phyloP scores from a whole-genome alignment of 202 grass and related monocot genomes.

The Zizania palustris region DNA sequence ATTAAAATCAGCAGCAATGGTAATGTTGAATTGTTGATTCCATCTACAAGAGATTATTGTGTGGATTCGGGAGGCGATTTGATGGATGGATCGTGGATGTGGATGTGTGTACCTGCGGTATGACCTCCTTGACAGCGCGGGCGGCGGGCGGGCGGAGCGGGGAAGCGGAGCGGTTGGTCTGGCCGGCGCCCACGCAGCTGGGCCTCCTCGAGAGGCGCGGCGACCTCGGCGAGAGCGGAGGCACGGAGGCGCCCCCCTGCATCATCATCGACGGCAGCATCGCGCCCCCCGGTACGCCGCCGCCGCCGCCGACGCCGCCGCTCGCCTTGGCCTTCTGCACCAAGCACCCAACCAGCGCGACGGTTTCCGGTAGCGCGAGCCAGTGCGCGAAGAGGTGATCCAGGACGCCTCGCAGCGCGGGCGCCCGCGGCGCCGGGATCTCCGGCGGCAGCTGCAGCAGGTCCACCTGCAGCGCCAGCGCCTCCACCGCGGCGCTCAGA shows the following conservation, averaged over 20 bases:
- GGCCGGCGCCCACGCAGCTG: constrained; percentile 43
- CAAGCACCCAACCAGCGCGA: constrained; percentile 62
- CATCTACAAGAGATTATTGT: not conserved
- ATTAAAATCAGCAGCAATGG: not conserved
- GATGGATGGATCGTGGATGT: not conserved
- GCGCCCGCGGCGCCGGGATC: constrained; percentile 66
- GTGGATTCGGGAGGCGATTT: not conserved
- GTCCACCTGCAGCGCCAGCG: constrained; percentile 59
- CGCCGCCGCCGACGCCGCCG: constrained; percentile 30
- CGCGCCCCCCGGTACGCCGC: constrained; percentile 21
- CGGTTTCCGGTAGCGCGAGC: constrained; percentile 77
- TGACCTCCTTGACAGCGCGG: constrained; percentile 67
- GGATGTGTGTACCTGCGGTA: constrained; percentile 68
- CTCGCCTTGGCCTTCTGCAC: constrained; percentile 69
- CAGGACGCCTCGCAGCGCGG: constrained; percentile 63
- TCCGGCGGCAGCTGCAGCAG: constrained; percentile 83
- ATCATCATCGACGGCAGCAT: constrained; percentile 76
- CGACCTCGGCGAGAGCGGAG: constrained; percentile 92
- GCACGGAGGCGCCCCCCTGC: constrained; percentile 66
- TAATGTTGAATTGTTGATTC: too few species aligned
- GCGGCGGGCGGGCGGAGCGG: constrained; percentile 59
- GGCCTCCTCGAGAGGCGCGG: constrained; percentile 64
- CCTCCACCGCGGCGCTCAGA: constrained; percentile 53
- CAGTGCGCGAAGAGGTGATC: constrained; percentile 72
- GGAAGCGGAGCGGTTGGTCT: constrained; percentile 56